Evolutionary conservation across 352 stramenopile species (phyloP).

Genomic region (Globisporangium ultimum): DNA sequence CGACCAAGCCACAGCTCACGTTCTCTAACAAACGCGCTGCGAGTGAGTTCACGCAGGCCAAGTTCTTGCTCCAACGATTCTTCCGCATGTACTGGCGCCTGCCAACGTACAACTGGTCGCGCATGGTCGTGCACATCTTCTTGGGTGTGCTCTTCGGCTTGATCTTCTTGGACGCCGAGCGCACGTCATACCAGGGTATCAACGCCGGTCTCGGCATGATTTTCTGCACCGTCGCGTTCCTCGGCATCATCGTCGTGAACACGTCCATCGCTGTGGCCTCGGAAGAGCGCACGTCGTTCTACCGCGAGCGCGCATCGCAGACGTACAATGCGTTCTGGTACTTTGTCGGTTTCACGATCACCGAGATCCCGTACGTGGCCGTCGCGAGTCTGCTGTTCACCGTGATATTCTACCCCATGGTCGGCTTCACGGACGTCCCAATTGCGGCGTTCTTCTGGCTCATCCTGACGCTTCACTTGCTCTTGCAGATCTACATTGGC

Average conservation of each 20-base stretch:
- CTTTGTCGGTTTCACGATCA: slow-evolving; percentile 43
- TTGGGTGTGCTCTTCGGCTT: slow-evolving; percentile 61
- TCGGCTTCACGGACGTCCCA: slow-evolving; percentile 10
- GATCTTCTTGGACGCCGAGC: slow-evolving; percentile 32
- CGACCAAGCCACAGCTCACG: slow-evolving; percentile 5
- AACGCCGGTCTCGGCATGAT: slow-evolving; percentile 63
- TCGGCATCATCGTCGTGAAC: slow-evolving; percentile 69
- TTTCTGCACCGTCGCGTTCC: slow-evolving; percentile 78
- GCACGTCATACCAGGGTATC: slow-evolving; percentile 33
- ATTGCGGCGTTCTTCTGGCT: slow-evolving; percentile 36
- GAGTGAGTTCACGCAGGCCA: slow-evolving; percentile 18
- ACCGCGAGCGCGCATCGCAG: slow-evolving; percentile 74
- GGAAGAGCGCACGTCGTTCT: slow-evolving; percentile 82
- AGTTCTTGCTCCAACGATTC: slow-evolving; percentile 47
- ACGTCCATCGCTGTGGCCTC: slow-evolving; percentile 67
- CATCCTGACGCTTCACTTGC: slow-evolving; percentile 40
- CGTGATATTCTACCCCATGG: slow-evolving; percentile 17
- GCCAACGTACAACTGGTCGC: slow-evolving; percentile 73
- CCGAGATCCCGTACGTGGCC: slow-evolving; percentile 37
- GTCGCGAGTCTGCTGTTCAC: slow-evolving; percentile 10
- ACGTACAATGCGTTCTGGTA: slow-evolving; percentile 79
- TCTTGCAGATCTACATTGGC: slow-evolving; percentile 19
- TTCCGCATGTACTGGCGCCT: slow-evolving; percentile 74
- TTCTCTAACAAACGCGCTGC: slow-evolving; percentile 32
- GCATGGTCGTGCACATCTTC: slow-evolving; percentile 41